Conservation (phyloP, 2,329 filamentous ascomycete genomes). For the Colletotrichum sp. region DNA sequence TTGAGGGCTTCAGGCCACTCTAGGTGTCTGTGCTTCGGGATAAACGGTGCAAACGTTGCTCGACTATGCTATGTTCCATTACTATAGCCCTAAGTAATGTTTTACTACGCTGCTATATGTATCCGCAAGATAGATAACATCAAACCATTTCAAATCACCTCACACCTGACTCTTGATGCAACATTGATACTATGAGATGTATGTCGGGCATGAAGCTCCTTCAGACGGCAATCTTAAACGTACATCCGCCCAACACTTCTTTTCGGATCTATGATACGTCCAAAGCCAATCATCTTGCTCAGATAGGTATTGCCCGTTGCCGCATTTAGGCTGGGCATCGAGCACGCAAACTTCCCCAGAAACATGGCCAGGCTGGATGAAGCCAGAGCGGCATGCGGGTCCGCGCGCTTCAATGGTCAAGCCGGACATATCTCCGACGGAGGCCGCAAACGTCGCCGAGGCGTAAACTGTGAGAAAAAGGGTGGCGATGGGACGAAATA, state of each 20-base stretch:
- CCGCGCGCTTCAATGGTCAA: neutral
- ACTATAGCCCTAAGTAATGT: neutral
- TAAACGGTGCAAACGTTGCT: neutral
- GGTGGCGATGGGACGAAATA: neutral
- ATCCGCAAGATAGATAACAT: neutral
- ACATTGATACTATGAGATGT: neutral
- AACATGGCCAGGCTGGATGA: neutral
- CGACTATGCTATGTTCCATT: neutral
- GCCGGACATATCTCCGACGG: neutral
- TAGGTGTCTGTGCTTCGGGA: neutral
- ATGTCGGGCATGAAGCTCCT: fast-evolving
- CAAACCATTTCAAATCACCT: neutral
- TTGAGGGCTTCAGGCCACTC: neutral
- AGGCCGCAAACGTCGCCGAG: fast-evolving
- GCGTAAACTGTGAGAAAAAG: neutral
- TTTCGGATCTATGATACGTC: neutral
- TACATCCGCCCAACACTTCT: neutral
- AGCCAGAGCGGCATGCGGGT: neutral
- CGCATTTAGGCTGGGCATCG: neutral
- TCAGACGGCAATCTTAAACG: neutral
- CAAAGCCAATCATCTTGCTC: neutral
- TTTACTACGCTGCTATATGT: neutral
- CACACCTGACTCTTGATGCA: neutral
- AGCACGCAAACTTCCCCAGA: fast-evolving
- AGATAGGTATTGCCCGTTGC: neutral